Evolutionary conservation across 2,329 filamentous ascomycete species (phyloP), one percentile per base, ranked within the genome.

Genomic region (Diaporthe velutina): DNA sequence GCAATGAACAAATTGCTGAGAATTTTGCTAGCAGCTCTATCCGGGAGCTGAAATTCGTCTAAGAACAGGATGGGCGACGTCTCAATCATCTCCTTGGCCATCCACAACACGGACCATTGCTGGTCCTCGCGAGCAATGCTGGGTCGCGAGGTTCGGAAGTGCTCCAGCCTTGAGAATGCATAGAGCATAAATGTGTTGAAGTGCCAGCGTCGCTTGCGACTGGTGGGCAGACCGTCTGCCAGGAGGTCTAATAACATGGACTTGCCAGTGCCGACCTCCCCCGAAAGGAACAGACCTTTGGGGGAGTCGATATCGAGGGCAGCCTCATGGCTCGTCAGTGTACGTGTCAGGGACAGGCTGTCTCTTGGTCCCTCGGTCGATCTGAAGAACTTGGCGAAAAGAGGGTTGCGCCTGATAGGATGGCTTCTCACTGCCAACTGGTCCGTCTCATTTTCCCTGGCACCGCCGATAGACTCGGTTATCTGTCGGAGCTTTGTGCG

Each of bases 181-280:
- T 96, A 92, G 12, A 96, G 86, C 93, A 97, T 97, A 79, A 97
- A 97, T 0, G 93, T 95, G 81, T 95, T 95, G 83, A 95, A 97
- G 80, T 96, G 94, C 91, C 93, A 95, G 75, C 94, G 87, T 78
- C 89, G 87, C 85, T 96, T 96, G 79, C 91, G 92, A 58, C 88
- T 85, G 22, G 91, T 95, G 1, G 94, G 94, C 5, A 97, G 84
- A 68, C 93, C 93, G 70, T 95, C 92, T 19, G 93, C 93, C n/a
- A 97, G 90, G 0, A 97, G 85, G 79, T 96, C 94, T 19, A 96
- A 88, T n/a, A 97, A 88, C 93, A 97, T 95, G 7, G 91, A 94
- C 82, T 97, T 97, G 19, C 94, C 94, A 0, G 93, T 95, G 15
- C 94, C 94, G 2, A 97, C 94, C 80, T 95, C 94, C 9, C 94